Evolutionary conservation across 2,329 filamentous ascomycete genomes (phyloP).

Genomic region (Didymella pomorum): DNA sequence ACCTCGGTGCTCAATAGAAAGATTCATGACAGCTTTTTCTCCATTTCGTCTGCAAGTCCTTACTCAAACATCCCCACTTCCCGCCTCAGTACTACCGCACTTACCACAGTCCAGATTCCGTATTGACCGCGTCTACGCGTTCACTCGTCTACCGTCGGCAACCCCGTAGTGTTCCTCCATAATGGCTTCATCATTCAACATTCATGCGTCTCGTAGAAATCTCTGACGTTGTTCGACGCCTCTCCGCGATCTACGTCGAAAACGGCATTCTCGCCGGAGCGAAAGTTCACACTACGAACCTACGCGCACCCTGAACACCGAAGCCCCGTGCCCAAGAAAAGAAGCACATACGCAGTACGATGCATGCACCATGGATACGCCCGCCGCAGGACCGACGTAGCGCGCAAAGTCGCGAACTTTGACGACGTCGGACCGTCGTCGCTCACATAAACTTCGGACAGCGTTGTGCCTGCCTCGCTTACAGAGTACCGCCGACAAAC

Average conservation of each 20-base stretch:
- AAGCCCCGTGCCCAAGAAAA: constrained; percentile 1
- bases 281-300: constrained; percentile 5
- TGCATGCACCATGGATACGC: constrained; percentile 7
- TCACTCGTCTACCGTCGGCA: constrained; percentile 8
- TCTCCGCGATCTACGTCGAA: constrained; percentile 5
- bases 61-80: neutral
- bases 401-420: constrained; percentile 5
- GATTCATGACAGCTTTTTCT: constrained; percentile 15
- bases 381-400: constrained; percentile 14
- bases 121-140: constrained; percentile 1
- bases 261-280: constrained; percentile 6
- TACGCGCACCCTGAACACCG: neutral
- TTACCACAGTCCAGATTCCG: neutral
- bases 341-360: neutral
- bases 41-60: constrained; percentile 1
- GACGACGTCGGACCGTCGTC: neutral
- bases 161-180: neutral
- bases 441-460: neutral
- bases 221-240: constrained; percentile 7
- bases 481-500: constrained; percentile 2
- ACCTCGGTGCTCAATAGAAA: constrained; percentile 24
- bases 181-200: neutral
- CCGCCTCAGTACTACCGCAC: constrained; percentile 2
- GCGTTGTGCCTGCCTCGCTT: constrained; percentile 1
- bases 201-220: constrained; percentile 4